Evolutionary conservation across 2,329 filamentous ascomycete genomes (phyloP).

Genomic region (Trichoderma brevicompactum): DNA sequence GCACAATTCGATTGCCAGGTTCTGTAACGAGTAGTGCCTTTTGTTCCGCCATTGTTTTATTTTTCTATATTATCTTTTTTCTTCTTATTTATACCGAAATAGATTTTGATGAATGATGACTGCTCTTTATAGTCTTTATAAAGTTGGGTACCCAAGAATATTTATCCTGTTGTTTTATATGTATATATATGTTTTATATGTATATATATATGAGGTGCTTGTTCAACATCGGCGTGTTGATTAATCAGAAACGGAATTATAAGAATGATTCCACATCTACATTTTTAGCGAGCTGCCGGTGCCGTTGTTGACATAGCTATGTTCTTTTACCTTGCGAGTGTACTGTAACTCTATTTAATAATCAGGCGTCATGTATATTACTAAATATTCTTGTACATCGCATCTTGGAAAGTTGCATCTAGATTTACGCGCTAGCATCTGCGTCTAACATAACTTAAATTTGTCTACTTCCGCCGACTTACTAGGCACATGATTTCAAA

Average conservation of each 20-base stretch:
- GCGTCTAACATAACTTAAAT: too few species aligned
- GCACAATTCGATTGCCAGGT: background rate
- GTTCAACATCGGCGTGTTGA: background rate
- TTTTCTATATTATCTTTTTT: too few species aligned
- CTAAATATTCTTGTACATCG: too few species aligned
- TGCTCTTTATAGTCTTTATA: too few species aligned
- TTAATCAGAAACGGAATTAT: background rate
- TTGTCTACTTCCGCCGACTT: too few species aligned
- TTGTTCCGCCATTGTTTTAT: constrained; percentile 5
- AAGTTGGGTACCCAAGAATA: background rate
- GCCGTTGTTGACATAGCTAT: background rate
- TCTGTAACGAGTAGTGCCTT: background rate
- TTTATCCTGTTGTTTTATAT: background rate
- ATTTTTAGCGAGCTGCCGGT: background rate
- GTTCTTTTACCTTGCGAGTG: too few species aligned
- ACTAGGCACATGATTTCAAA: too few species aligned
- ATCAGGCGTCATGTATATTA: background rate
- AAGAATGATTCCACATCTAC: background rate
- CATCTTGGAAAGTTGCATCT: too few species aligned
- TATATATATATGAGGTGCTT: too few species aligned
- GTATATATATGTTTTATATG: background rate
- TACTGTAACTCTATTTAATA: background rate
- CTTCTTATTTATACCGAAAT: too few species aligned
- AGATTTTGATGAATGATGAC: too few species aligned
- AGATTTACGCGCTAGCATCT: too few species aligned